Evolutionary conservation across 2,329 filamentous ascomycete species (phyloP), one percentile per base, ranked within the genome.

Genomic region (Fusarium brachygibbosum): DNA sequence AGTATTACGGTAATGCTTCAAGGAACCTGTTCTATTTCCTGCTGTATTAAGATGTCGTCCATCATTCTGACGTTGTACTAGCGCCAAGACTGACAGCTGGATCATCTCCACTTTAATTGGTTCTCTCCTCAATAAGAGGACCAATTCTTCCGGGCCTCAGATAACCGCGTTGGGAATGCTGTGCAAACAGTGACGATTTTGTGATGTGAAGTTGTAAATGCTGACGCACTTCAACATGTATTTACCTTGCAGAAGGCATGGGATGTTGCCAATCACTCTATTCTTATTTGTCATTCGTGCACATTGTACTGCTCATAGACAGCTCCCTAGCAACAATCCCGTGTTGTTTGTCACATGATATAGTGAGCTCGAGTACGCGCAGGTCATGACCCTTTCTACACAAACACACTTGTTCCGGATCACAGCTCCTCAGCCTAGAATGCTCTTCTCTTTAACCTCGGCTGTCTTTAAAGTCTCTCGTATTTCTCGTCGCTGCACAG

Each of bases 31-130:
- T 35, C 9, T 17, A 4, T 17, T 3, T 25, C 16, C 16, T 34
- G 16, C 10, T 49, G 14, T 23, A 35, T 25, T 21, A 49, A 7
- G 14, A 25, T 49, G 21, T 8, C 5, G 17, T 32, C 11, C 40
- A 54, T 67, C 63, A 53, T 67, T 25, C 11, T 66, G 63, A 67
- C 63, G 63, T 53, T 6, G 5, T 1, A n/a, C 51, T 28, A 57
- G 31, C 0, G 13, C 23, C 21, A 29, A 52, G 28, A 6, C 35
- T 12, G 6, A 14, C 32, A 35, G 35, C 12, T 32, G 3, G 21
- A n/a, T 14, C 3, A 3, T 28, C 6, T 10, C 13, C 25, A 10
- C 9, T 46, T 6, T 53, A 2, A 63, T 63, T 53, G 55, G 59
- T 7, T 6, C 1, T 2, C 12, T 3, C 1, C 12, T 19, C 13